Evolutionary conservation across 2,329 filamentous ascomycete genomes (phyloP), one percentile per base, ranked within the genome.

Genomic region (Westerdykella sp.): DNA sequence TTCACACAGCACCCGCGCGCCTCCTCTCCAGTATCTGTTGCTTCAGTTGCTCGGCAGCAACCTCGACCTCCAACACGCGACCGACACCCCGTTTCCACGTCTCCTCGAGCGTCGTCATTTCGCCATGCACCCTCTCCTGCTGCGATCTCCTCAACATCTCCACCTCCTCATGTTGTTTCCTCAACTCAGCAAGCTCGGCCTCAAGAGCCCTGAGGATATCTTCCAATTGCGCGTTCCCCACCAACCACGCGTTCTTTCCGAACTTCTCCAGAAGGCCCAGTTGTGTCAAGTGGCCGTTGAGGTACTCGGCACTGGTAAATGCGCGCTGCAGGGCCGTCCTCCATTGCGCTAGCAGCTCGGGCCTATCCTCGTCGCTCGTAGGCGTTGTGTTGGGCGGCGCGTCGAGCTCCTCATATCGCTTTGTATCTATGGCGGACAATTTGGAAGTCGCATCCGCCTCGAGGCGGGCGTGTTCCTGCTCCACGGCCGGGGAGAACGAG

Each of bases 171-270:
- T 89, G 77, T 51, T 85, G 80, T 45, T 77, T 74, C 64, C 82
- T 83, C 15, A 78, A 71, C 32, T 73, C 75, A 12, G 80, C 82
- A 39, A 97, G 73, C 57, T 95, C 88, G 36, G 74, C 73, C 73
- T 97, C 91, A 21, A 94, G 60, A 11, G 66, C 66, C 40, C 76
- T 75, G 40, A 94, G 68, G 34, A 87, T 77, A 35, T 80, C 79
- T 69, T 96, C 91, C 15, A 89, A 67, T 53, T 86, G 81, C 55
- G 83, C 80, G 67, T 98, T 98, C 5, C 80, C 80, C 7, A 95
- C 77, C 43, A 98, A 74, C 91, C 93, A 97, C 9, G 87, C 84
- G 66, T 95, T 95, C 69, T 87, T 87, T 53, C 91, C 93, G 66
- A 83, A 83, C 40, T 76, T 76, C 57, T 93, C 86, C 15, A 95